phyloP scores from a whole-genome alignment of 2,329 filamentous ascomycete genomes.

The Paraphaeosphaeria minitans region DNA sequence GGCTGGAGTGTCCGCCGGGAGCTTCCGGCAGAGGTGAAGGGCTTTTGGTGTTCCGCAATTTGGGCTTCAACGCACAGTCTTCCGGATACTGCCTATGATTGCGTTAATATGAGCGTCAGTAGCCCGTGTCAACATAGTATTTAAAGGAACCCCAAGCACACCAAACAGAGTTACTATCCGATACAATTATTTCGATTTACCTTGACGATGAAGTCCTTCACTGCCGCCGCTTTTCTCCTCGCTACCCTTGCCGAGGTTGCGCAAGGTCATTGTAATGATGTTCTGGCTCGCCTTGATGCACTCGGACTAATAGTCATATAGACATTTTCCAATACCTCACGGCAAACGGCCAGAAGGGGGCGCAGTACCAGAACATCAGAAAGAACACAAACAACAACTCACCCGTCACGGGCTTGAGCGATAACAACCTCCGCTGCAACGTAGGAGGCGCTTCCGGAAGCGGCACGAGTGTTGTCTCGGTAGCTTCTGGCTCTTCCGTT shows the following conservation, averaged over 20 bases:
- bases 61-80: slow-evolving; percentile 28
- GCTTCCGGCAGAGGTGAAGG: slow-evolving; percentile 16
- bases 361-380: slow-evolving; percentile 44
- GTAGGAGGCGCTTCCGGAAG: slow-evolving; percentile 36
- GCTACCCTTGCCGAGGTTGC: slow-evolving; percentile 43
- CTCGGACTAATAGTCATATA: slow-evolving; percentile 20
- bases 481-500: slow-evolving; percentile 42
- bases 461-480: slow-evolving; percentile 40
- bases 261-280: slow-evolving; percentile 42
- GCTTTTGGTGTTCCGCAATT: slow-evolving; percentile 33
- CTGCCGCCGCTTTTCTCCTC: slow-evolving; percentile 37
- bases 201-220: slow-evolving; percentile 41
- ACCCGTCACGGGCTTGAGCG: slow-evolving; percentile 40
- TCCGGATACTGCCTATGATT: slow-evolving; percentile 19
- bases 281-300: background rate
- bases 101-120: slow-evolving; percentile 29
- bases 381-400: slow-evolving; percentile 46
- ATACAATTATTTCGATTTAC: background rate
- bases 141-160: slow-evolving; percentile 20
- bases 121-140: slow-evolving; percentile 21
- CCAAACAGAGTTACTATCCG: background rate
- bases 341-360: slow-evolving; percentile 43
- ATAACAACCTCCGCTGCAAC: slow-evolving; percentile 45
- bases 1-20: slow-evolving; percentile 29
- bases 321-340: slow-evolving; percentile 47